phyloP scores from a whole-genome alignment of 306 rosid species.

The Fragaria iinumae region DNA sequence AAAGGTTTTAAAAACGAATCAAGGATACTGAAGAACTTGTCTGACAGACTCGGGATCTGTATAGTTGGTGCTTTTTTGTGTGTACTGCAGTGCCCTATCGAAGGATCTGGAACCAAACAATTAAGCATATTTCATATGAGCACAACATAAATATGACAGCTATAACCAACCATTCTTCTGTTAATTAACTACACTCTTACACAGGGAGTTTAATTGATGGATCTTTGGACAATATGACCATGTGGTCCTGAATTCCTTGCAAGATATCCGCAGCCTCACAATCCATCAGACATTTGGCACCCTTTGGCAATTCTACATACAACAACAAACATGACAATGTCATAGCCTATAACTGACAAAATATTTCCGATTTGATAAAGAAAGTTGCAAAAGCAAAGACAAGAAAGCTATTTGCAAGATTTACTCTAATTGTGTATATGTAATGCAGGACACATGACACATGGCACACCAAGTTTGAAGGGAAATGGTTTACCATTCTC shows the following conservation, averaged over 20 bases:
- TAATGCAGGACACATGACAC: neutral
- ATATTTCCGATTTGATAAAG: neutral
- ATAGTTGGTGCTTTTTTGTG: slow-evolving; percentile 50
- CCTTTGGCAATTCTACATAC: slow-evolving; percentile 68
- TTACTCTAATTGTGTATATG: neutral
- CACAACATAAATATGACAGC: neutral
- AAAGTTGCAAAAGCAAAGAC: neutral
- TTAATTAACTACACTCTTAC: slow-evolving; percentile 40
- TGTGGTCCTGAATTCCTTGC: slow-evolving; percentile 69
- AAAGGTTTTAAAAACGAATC: neutral
- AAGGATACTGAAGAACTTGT: slow-evolving; percentile 80
- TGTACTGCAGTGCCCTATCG: slow-evolving; percentile 77
- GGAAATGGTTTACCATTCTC: slow-evolving; percentile 58
- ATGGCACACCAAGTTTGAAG: slow-evolving; percentile 10
- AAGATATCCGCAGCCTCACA: slow-evolving; percentile 72
- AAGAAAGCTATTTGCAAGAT: too few relatives aligned
- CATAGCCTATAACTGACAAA: neutral
- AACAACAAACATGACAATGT: slow-evolving; percentile 8
- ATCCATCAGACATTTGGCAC: slow-evolving; percentile 70
- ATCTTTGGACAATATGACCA: slow-evolving; percentile 72
- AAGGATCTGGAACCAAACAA: slow-evolving; percentile 55
- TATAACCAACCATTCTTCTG: slow-evolving; percentile 14
- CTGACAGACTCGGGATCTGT: slow-evolving; percentile 48
- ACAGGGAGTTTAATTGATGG: slow-evolving; percentile 63
- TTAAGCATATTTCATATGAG: slow-evolving; percentile 10